These are phyloP conservation scores for Echinochloa phyllopogon DNA, from an alignment of 176 grass and related monocot genomes.

Conservation along the genomic window DNA sequence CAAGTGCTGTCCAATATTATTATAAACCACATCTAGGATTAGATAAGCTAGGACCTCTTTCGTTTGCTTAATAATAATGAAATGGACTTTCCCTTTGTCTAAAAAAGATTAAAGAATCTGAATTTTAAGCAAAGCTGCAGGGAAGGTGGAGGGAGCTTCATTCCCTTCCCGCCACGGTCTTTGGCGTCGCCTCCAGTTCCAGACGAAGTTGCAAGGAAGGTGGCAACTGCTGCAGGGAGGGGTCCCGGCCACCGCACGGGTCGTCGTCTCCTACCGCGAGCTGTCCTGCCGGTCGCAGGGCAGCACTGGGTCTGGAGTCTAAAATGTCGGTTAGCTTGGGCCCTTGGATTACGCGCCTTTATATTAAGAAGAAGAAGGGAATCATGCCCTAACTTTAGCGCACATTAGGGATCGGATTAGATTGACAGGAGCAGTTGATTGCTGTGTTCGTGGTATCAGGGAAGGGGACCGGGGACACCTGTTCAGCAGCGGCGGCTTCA, in stretches of 20 bases:
- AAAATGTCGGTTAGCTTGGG: conserved; percentile 12
- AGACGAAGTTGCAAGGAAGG: conserved; percentile 43
- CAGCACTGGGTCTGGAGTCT: conserved; percentile 10
- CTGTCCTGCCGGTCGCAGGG: neutral
- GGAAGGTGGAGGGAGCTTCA: neutral
- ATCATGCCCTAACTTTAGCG: conserved; percentile 1
- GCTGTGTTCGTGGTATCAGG: neutral
- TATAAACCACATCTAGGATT: neutral
- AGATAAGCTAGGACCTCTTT: too few relatives aligned
- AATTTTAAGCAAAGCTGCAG: neutral
- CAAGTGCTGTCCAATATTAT: neutral
- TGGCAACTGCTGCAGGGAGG: neutral
- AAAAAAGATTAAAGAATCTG: too few relatives aligned
- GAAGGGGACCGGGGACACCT: neutral
- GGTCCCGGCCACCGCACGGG: neutral
- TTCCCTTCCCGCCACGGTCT: neutral
- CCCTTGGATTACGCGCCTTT: conserved; percentile 25
- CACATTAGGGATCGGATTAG: conserved; percentile 36
- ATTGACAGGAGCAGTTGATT: neutral
- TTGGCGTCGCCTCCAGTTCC: neutral
- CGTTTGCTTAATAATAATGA: too few relatives aligned
- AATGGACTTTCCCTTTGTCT: too few relatives aligned
- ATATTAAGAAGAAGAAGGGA: neutral
- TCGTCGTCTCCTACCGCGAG: neutral
- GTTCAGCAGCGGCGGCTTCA: conserved; percentile 13